phyloP scores from a whole-genome alignment of 1,139 yeast species.

The Sugiyamaella grinbergsii region DNA sequence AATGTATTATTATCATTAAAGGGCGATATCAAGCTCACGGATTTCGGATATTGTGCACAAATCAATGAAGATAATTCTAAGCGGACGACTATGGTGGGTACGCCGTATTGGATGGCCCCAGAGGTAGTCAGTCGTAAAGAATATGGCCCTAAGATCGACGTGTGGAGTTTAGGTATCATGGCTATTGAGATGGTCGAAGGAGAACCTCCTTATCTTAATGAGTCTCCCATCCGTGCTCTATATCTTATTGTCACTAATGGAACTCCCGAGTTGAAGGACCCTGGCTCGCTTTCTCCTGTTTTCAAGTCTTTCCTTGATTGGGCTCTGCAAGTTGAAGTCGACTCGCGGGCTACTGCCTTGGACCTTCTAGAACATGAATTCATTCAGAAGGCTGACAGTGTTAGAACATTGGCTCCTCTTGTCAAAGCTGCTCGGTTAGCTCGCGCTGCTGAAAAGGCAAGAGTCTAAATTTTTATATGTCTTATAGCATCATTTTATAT shows the following conservation, averaged over 20 bases:
- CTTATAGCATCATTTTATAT: conserved; percentile 11
- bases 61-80: conserved; percentile 82
- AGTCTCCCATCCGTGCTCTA: conserved; percentile 88
- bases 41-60: conserved; percentile 88
- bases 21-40: conserved; percentile 85
- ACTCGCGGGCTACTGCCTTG: conserved; percentile 77
- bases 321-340: conserved; percentile 84
- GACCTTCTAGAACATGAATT: conserved; percentile 74
- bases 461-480: conserved; percentile 13
- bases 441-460: conserved; percentile 44
- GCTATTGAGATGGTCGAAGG: conserved; percentile 98
- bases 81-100: conserved; percentile 98
- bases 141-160: conserved; percentile 95
- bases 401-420: conserved; percentile 77
- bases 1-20: conserved; percentile 78
- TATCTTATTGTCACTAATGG: conserved; percentile 95
- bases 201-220: conserved; percentile 96
- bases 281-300: conserved; percentile 70
- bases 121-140: conserved; percentile 93
- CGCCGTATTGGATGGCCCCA: conserved; percentile 99
- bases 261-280: conserved; percentile 88
- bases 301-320: conserved; percentile 71
- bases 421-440: conserved; percentile 87
- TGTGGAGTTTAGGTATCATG: conserved; percentile 98
- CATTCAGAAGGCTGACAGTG: conserved; percentile 70